Base-by-base conservation (phyloP, 352 stramenopile genomes). In the Phytophthora meadii region DNA sequence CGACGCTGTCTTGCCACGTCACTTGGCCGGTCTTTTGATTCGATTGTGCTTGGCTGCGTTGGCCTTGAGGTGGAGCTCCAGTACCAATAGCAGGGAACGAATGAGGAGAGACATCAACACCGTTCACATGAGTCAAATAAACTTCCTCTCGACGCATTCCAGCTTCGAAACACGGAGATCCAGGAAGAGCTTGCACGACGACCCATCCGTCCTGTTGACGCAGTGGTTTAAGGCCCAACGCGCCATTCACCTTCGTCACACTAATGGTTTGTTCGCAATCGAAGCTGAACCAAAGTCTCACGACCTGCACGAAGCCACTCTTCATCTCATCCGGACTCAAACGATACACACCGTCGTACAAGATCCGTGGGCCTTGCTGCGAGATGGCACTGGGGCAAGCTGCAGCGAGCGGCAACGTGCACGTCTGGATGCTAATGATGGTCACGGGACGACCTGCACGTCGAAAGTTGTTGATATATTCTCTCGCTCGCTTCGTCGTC, bases 51-150 rank as follows among this genome's bases (percentile, higher is more conserved):
- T 58, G 56, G n/a, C 6, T 50, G 0, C 69, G 37, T 49, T 75
- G 68, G 4, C 62, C 34, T 30, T 68, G 67, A 45, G 60, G 22
- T 40, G 48, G 6, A 15, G 44, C 2, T 27, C 42, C 50, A 22
- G 45, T 72, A 0, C 78, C 78, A 11, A 91, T 74, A 9, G 82
- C 80, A 17, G 80, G 82, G 58, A 91, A 91, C 17, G 82, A 83
- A 30, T 82, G 82, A 7, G 84, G 84, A 5, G 84, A 91, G 10
- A 93, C 85, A 54, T 93, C 81, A 17, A 90, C 81, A 8, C 82
- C 85, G 60, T 93, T 93, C 28, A 92, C 82, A 54, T 93, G 85
- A 5, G 82, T 92, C n/a, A 93, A 71, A 48, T 88, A 93, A 19
- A 89, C 82, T 51, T 93, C 84, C 9, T 91, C 77, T 40, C 71